Evolutionary conservation across 495 filamentous ascomycete genomes (phyloP).

Genomic region (Penicillium arizonense): DNA sequence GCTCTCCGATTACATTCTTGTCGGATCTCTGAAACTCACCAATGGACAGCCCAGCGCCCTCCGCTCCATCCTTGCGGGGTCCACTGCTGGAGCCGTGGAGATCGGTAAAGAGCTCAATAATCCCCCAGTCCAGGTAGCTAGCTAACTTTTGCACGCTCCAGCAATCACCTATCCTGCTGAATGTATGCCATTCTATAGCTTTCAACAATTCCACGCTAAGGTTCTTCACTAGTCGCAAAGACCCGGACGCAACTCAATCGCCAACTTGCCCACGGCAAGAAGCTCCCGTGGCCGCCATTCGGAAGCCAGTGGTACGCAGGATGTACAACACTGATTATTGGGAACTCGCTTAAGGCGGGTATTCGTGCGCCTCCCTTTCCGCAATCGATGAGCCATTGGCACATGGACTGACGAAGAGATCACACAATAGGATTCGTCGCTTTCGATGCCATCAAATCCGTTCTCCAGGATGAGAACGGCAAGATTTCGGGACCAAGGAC

Average conservation of each 20-base stretch:
- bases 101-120: slow-evolving; percentile 59
- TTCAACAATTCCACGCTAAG: slow-evolving; percentile 12
- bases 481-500: slow-evolving; percentile 88
- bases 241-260: slow-evolving; percentile 93
- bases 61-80: slow-evolving; percentile 84
- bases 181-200: slow-evolving; percentile 53
- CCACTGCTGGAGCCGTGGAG: slow-evolving; percentile 89
- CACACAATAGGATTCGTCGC: slow-evolving; percentile 75
- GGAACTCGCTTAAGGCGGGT: slow-evolving; percentile 93
- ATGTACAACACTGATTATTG: slow-evolving; percentile 94
- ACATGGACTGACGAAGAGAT: neutral
- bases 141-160: slow-evolving; percentile 31
- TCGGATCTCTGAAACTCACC: slow-evolving; percentile 14
- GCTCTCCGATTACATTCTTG: neutral
- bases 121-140: slow-evolving; percentile 2
- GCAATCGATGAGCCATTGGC: slow-evolving; percentile 6
- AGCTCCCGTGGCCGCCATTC: slow-evolving; percentile 94
- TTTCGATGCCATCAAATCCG: slow-evolving; percentile 85
- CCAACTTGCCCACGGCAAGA: slow-evolving; percentile 72
- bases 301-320: slow-evolving; percentile 96
- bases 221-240: slow-evolving; percentile 68
- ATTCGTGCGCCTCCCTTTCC: slow-evolving; percentile 62
- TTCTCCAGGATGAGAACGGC: slow-evolving; percentile 81
- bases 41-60: slow-evolving; percentile 67
- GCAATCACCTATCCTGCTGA: slow-evolving; percentile 97